Evolutionary conservation across 306 rosid genomes (phyloP).

Genomic region (Styphnolobium japonicum): DNA sequence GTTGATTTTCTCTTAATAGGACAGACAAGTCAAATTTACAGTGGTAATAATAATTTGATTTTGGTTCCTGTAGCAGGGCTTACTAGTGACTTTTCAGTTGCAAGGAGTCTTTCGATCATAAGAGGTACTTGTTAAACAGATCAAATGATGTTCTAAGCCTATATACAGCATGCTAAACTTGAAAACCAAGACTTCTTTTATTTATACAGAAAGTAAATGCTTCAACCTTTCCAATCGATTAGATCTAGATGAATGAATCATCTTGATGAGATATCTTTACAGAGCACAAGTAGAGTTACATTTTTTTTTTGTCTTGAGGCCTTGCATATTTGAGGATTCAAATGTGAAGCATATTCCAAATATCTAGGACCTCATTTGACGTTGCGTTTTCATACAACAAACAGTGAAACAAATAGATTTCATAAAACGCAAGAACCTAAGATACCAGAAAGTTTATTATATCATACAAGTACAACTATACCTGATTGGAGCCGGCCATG

Average conservation of each 20-base stretch:
- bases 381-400: constrained; percentile 31
- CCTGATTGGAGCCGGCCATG: constrained; percentile 43
- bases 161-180: neutral
- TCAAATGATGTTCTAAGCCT: neutral
- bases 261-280: neutral
- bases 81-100: neutral
- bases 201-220: neutral
- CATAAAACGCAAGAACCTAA: constrained; percentile 33
- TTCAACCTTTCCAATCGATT: constrained; percentile 5
- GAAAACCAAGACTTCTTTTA: neutral
- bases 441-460: constrained; percentile 43
- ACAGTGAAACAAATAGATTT: constrained; percentile 33
- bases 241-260: constrained; percentile 14
- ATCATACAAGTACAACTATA: constrained; percentile 52
- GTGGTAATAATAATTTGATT: neutral
- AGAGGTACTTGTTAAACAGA: neutral
- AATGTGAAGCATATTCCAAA: constrained; percentile 32
- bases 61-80: neutral
- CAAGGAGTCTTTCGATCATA: neutral
- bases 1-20: neutral
- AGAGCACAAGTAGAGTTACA: constrained; percentile 1
- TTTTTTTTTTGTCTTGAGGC: neutral
- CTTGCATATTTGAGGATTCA: constrained; percentile 21
- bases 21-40: neutral
- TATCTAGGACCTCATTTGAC: constrained; percentile 34